Evolutionary conservation across 164 flowering plant genomes (phyloP).

Genomic region (Hamamelis virginiana): DNA sequence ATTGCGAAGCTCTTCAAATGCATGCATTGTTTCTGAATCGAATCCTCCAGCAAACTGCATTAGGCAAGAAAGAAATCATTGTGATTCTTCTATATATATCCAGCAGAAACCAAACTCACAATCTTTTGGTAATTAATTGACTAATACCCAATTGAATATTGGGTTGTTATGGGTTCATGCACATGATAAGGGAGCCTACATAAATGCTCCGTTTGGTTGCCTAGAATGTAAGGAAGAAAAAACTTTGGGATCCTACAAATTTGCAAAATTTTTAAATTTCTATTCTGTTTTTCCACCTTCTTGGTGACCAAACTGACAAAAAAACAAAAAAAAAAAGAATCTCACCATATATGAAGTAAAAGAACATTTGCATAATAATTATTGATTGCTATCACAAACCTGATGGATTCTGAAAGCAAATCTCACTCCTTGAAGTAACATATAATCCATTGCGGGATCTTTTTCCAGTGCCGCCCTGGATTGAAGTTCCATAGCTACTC

Average conservation of each 20-base stretch:
- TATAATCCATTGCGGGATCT: constrained; percentile 74
- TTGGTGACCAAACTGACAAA: background rate
- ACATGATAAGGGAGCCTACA: background rate
- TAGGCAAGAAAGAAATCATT: background rate
- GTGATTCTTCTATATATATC: background rate
- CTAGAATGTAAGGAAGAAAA: no score
- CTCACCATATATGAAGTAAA: background rate
- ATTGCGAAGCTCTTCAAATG: constrained; percentile 84
- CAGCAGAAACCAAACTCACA: background rate
- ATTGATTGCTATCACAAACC: constrained; percentile 34
- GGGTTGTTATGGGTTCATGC: background rate
- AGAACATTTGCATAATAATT: background rate
- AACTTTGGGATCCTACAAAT: no score
- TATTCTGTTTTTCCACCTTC: no score
- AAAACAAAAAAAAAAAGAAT: background rate
- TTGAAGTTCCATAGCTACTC: constrained; percentile 84
- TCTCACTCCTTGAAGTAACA: constrained; percentile 93
- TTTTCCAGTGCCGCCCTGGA: constrained; percentile 57
- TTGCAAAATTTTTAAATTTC: no score
- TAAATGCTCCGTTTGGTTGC: background rate
- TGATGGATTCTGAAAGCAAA: constrained; percentile 98
- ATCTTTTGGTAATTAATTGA: background rate
- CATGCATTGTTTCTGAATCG: constrained; percentile 92
- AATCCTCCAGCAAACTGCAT: constrained; percentile 98
- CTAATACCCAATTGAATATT: background rate